Evolutionary conservation across 2,329 filamentous ascomycete species (phyloP), one percentile per base, ranked within the genome.

Genomic region (Dryadomyces quercus-mongolicae): DNA sequence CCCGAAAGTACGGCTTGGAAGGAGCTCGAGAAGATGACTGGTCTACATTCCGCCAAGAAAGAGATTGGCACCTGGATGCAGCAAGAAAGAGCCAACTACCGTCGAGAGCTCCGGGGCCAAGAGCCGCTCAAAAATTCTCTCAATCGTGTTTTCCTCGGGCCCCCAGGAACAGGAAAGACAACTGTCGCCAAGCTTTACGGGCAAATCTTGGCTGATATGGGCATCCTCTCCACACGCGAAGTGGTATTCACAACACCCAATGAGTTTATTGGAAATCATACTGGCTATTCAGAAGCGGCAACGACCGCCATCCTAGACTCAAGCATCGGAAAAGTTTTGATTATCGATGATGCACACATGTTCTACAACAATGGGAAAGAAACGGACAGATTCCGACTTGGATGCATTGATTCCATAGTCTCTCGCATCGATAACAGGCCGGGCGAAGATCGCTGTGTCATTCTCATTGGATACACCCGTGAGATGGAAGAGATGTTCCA

Each of bases 341-440:
- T 91, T 13, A 88, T 92, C 2, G 87, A 92, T 57, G 86, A 92
- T 62, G 86, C 86, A 0, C 90, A 91, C 57, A 80, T 81, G 47
- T 71, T 91, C 0, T 77, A 73, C 49, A 65, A 73, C 49, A 65
- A 68, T 1, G 70, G 69, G 0, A 68, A 70, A 0, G 12, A 34
- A 15, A 45, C 22, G 6, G 50, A 45, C 38, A 5, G 8, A 6
- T 43, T 45, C 16, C 21, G 25, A 2, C 88, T 68, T 67, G 82
- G 80, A 0, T 82, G 87, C 1, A 74, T 88, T 2, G 85, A 89
- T 58, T 88, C 83, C 0, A 81, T 88, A 13, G 85, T 89, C 0
- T 81, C 84, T 0, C 81, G 87, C 58, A 77, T 89, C 0, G 85
- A 89, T 55, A 84, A 77, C 56, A 76, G 75, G 0, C 79, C 83